A percentile compares a stretch with the other conserved stretches of the same genome.
Conservation (phyloP, 345 rosid species). For the Gossypium thurberi region DNA sequence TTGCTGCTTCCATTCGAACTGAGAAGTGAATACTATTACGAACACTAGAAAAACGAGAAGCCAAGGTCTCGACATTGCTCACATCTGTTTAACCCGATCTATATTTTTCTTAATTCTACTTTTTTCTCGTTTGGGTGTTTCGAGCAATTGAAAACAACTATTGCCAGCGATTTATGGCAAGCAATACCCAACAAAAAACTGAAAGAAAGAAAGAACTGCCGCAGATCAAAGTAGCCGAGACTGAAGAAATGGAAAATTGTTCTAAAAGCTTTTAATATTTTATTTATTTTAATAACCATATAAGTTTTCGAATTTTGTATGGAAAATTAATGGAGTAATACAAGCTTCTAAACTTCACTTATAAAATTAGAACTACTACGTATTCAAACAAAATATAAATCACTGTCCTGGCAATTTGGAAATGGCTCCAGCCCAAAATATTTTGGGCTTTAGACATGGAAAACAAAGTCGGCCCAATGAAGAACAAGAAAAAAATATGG, state of each 20-base stretch:
- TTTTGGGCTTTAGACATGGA: background rate
- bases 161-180: background rate
- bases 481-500: background rate
- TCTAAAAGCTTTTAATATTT: background rate
- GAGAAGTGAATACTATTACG: constrained; percentile 57
- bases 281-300: too few relatives aligned
- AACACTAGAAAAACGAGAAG: constrained; percentile 55
- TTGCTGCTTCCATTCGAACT: constrained; percentile 75
- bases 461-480: background rate
- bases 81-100: constrained; percentile 16
- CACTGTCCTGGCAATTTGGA: background rate
- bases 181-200: background rate
- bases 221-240: background rate
- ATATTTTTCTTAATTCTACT: background rate
- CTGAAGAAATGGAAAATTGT: background rate
- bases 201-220: background rate
- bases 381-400: background rate
- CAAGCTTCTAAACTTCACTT: too few relatives aligned
- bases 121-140: background rate
- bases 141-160: background rate
- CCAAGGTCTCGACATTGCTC: constrained; percentile 64
- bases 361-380: too few relatives aligned
- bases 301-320: too few relatives aligned
- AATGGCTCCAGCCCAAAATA: background rate
- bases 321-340: too few relatives aligned